Percentiles rank a stretch among this genome's conserved stretches.
phyloP scores from a whole-genome alignment of 2,329 filamentous ascomycete genomes.

The Fusarium tupiense region DNA sequence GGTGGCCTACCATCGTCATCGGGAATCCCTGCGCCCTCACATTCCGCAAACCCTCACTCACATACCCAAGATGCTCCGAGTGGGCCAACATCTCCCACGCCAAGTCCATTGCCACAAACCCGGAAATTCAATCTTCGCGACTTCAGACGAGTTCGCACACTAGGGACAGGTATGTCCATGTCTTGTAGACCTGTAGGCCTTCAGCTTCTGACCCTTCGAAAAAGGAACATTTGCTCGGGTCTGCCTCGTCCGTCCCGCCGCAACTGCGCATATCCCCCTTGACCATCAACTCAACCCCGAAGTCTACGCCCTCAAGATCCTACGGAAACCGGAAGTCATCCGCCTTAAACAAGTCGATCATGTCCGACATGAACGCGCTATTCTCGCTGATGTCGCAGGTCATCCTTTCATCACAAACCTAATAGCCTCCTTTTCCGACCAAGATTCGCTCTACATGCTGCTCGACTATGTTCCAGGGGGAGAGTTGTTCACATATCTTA shows the following conservation, averaged over 20 bases:
- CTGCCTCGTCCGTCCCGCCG: constrained; percentile 76
- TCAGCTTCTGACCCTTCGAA: constrained; percentile 2
- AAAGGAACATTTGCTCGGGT: constrained; percentile 83
- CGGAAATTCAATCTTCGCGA: constrained; percentile 56
- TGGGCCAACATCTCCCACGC: constrained; percentile 13
- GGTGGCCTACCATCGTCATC: constrained; percentile 39
- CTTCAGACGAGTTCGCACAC: constrained; percentile 78
- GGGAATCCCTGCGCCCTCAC: constrained; percentile 35
- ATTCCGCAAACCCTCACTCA: constrained; percentile 26
- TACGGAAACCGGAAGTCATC: constrained; percentile 78
- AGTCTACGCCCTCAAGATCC: constrained; percentile 85
- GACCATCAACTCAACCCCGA: constrained; percentile 50
- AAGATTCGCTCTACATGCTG: constrained; percentile 82
- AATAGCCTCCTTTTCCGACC: constrained; percentile 81
- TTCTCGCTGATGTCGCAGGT: constrained; percentile 79
- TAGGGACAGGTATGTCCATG: constrained; percentile 72
- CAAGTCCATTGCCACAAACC: constrained; percentile 41
- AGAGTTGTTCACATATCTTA: constrained; percentile 85
- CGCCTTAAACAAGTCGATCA: constrained; percentile 88
- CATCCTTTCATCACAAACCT: constrained; percentile 87
- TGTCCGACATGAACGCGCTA: constrained; percentile 82
- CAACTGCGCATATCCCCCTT: constrained; percentile 55
- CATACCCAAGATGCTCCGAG: constrained; percentile 30
- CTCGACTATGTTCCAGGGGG: constrained; percentile 86
- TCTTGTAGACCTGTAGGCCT: background rate